Conservation (phyloP, 2,329 filamentous ascomycete species). For the Coccinonectria pachysandricola region DNA sequence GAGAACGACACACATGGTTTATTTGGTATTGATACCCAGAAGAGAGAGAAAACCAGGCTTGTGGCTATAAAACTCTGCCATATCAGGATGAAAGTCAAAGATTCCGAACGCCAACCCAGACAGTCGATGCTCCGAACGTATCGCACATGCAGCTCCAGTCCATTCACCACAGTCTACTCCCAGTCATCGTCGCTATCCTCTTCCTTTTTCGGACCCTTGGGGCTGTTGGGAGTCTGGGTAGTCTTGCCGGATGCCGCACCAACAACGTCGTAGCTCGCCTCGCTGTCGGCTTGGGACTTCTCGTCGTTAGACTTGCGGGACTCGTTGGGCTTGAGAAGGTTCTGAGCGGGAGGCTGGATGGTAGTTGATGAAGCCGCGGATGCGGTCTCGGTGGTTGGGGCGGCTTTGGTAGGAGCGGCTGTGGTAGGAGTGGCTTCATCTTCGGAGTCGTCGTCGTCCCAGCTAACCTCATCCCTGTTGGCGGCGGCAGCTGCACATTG, state of each 20-base stretch:
- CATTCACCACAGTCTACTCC: slow-evolving; percentile 42
- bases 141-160: slow-evolving; percentile 6
- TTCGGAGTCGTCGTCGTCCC: slow-evolving; percentile 53
- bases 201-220: slow-evolving; percentile 44
- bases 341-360: slow-evolving; percentile 41
- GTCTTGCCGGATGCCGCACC: slow-evolving; percentile 64
- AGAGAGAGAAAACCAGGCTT: slow-evolving; percentile 11
- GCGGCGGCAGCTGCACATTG: slow-evolving; percentile 47
- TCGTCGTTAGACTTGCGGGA: slow-evolving; percentile 73
- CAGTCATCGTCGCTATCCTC: slow-evolving; percentile 53
- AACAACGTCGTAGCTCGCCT: slow-evolving; percentile 92
- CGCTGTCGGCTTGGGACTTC: slow-evolving; percentile 84
- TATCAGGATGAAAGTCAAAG: slow-evolving; percentile 9
- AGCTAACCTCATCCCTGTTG: slow-evolving; percentile 60
- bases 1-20: slow-evolving; percentile 8
- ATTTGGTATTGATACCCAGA: slow-evolving; percentile 21
- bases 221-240: slow-evolving; percentile 65
- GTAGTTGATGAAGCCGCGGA: slow-evolving; percentile 51
- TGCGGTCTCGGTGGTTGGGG: slow-evolving; percentile 26
- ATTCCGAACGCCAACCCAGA: slow-evolving; percentile 24
- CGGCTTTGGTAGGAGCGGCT: slow-evolving; percentile 19
- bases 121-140: slow-evolving; percentile 11
- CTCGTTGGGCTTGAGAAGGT: slow-evolving; percentile 50
- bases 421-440: slow-evolving; percentile 16
- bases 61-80: slow-evolving; percentile 11